Evolutionary conservation across 2,329 filamentous ascomycete species (phyloP), one percentile per base, ranked within the genome.

Genomic region (Ophiostoma quercus): DNA sequence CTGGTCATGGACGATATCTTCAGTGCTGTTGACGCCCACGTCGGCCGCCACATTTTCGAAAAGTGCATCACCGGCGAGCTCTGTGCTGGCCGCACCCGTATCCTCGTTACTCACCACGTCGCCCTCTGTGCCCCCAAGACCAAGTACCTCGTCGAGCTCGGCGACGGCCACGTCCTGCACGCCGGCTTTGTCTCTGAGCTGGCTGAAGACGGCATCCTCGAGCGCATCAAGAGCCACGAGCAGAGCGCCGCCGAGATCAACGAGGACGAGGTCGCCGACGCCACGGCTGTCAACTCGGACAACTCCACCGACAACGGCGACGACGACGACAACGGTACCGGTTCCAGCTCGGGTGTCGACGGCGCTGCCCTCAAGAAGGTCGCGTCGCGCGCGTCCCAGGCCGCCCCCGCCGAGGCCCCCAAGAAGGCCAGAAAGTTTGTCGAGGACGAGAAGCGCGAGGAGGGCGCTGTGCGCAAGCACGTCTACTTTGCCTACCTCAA

Each of bases 1-100:
- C 81, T 96, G 5, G 81, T 95, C 22, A 83, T 95, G 75, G 92
- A 96, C 77, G 92, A 96, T 75, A 91, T 94, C 57, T 94, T 96
- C 77, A 92, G 89, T 76, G 88, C 92, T 11, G 87, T 95, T 9
- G 92, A 96, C 77, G 89, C 91, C 2, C 90, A 94, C 75, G 91
- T 93, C 39, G 92, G 91, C 19, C 86, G 90, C 37, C 90, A 92
- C 74, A 88, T 94, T 67, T 92, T 91, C 73, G 90, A 94, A 73
- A 85, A 91, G 70, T 92, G 89, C 72, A 81, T 94, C 2, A 88
- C 85, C 2, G 91, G 91, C 5, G 85, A 90, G 67, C 83, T 94
- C 9, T 89, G 89, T 71, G 78, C 82, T 29, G 88, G 87, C 0
- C 82, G 92, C 69, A 95, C 92, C 1, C 82, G 91, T 39, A 91